These are phyloP conservation scores for Floccularia luteovirens DNA, from an alignment of 768 basidiomycete species.

Conservation along the genomic window DNA sequence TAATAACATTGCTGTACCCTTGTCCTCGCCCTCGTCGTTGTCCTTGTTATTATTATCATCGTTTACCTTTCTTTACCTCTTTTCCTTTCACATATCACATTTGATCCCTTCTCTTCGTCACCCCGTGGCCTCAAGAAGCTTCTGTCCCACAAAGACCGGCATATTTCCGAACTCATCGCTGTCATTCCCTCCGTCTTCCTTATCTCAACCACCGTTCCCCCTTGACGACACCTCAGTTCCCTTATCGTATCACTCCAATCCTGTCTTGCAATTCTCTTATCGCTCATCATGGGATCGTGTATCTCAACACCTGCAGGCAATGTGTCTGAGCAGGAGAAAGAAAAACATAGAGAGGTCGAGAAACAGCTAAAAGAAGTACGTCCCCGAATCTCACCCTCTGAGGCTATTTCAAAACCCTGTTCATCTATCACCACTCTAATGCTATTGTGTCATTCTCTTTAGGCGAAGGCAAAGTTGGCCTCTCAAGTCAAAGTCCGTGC, in stretches of 20 bases:
- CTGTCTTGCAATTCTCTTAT: too few species aligned
- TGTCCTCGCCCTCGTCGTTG: neutral
- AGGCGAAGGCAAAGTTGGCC: conserved; percentile 72
- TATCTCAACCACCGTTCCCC: neutral
- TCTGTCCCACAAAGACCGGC: neutral
- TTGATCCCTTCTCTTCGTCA: neutral
- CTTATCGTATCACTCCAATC: conserved; percentile 4
- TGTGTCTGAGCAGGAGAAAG: conserved; percentile 62
- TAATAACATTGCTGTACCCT: neutral
- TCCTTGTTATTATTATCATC: neutral
- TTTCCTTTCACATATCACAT: neutral
- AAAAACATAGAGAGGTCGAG: conserved; percentile 62
- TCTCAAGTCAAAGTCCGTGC: conserved; percentile 65
- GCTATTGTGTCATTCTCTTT: neutral
- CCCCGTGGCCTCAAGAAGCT: neutral
- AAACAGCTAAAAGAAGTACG: conserved; percentile 71
- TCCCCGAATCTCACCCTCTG: conserved; percentile 5
- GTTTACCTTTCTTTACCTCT: neutral
- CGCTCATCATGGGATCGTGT: conserved; percentile 73
- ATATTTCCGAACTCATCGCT: neutral
- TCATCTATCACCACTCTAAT: conserved; percentile 2
- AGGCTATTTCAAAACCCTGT: neutral
- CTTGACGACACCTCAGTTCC: conserved; percentile 1
- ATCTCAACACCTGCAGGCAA: conserved; percentile 57
- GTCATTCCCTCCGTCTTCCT: conserved; percentile 2